phyloP scores from a whole-genome alignment of 1,284 basidiomycete species.

The Sanghuangporus baumii region DNA sequence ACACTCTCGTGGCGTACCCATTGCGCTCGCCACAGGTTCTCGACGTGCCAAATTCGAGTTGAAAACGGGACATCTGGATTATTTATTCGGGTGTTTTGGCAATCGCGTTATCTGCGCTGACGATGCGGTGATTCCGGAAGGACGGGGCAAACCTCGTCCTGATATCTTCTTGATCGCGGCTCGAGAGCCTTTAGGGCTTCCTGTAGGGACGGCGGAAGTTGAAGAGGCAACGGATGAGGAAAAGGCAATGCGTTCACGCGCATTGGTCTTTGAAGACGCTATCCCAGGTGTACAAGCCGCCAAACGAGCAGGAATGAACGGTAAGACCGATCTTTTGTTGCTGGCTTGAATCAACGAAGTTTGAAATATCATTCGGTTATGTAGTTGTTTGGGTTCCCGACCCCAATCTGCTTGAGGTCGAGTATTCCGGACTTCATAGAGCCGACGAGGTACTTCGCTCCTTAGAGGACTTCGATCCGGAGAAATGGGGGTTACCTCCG shows the following conservation, averaged over 20 bases:
- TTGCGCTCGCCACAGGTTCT: conserved; percentile 73
- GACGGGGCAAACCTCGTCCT: conserved; percentile 61
- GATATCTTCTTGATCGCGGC: conserved; percentile 74
- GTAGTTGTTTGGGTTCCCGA: conserved; percentile 79
- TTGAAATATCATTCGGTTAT: not conserved
- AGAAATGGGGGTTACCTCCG: conserved; percentile 72
- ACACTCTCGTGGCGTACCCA: conserved; percentile 56
- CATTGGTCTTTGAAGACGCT: conserved; percentile 74
- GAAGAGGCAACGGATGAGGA: conserved; percentile 35
- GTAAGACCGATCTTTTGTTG: conserved; percentile 34
- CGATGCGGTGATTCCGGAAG: conserved; percentile 35
- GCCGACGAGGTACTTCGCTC: conserved; percentile 53
- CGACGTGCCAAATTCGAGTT: conserved; percentile 54
- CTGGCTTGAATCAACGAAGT: not conserved
- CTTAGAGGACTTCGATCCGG: conserved; percentile 63
- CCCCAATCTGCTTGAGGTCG: conserved; percentile 49
- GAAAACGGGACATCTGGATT: conserved; percentile 55
- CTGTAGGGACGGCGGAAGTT: conserved; percentile 46
- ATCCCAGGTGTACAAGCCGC: conserved; percentile 69
- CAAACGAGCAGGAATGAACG: conserved; percentile 74
- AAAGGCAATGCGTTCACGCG: conserved; percentile 44
- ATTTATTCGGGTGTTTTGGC: conserved; percentile 56
- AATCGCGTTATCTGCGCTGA: conserved; percentile 64
- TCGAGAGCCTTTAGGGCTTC: conserved; percentile 42
- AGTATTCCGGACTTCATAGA: conserved; percentile 37